Evolutionary conservation across 306 rosid genomes (phyloP), one percentile per base, ranked within the genome.

Genomic region (Begonia masoniana): DNA sequence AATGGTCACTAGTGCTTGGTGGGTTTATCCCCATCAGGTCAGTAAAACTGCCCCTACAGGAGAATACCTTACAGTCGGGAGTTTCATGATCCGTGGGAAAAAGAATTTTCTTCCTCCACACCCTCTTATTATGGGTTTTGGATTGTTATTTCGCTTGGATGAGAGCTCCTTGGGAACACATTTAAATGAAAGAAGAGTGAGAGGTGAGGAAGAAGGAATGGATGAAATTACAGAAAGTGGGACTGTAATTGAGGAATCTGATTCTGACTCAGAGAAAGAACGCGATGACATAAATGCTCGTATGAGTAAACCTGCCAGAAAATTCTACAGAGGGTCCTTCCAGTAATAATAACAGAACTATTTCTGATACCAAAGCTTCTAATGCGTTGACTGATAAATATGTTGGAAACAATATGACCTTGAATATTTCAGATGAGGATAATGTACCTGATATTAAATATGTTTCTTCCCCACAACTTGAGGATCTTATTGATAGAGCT

Each of bases 31-130:
- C 60, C 81, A 83, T 67, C 99, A 91, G 71, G 99, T 91, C 57
- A 91, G 93, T 76, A 91, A 91, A 86, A 91, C 99, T 68, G 99
- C 99, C 63, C 99, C 99, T 50, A 86, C 94, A 2, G 99, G 96
- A 61, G 99, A 91, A 70, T 91, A 91, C 77, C 94, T 91, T 57
- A 91, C 99, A 50, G 94, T 83, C 39, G 99, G 99, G 52, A 91
- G 99, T 77, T 91, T 91, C 68, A 91, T 91, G 94, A 86, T 86
- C 56, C 79, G 99, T 47, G 99, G 99, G 62, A 91, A 75, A 82
- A 91, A 86, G 71, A 91, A 81, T 62, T 91, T 83, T 72, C 96
- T 91, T 68, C 96, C 99, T 23, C 96, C 96, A 14, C 92, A 83
- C 62, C 96, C 96, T 76, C 96, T 91, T 69, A 75, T 91, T 62